These are phyloP conservation scores for Thoreauomyces humboldtii DNA, from an alignment of 192 early-diverging fungal species.

Conservation along the genomic window DNA sequence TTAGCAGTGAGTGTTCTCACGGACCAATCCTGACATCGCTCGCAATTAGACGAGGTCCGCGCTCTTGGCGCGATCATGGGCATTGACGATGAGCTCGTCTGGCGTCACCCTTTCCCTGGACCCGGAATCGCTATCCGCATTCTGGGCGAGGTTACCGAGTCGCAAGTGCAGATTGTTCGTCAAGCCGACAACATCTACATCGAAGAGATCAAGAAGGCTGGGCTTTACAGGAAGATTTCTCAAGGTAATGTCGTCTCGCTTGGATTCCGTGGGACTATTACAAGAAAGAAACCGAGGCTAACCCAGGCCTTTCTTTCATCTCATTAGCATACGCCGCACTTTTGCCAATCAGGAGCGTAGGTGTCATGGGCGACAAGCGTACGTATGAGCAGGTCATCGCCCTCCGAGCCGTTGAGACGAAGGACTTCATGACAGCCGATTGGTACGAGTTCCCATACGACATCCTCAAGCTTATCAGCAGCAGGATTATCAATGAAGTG, in stretches of 20 bases:
- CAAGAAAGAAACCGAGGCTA: no score
- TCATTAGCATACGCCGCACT: conserved; percentile 86
- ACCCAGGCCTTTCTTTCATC: not conserved
- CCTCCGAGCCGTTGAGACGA: conserved; percentile 92
- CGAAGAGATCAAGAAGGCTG: conserved; percentile 97
- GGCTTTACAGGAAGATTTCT: conserved; percentile 93
- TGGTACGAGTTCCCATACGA: conserved; percentile 85
- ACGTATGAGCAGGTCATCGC: conserved; percentile 99
- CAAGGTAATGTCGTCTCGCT: conserved; percentile 59
- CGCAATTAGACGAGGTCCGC: conserved; percentile 98
- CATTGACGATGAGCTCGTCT: conserved; percentile 91
- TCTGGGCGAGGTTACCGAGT: conserved; percentile 89
- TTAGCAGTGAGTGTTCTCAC: conserved; percentile 23
- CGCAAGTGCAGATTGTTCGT: conserved; percentile 93
- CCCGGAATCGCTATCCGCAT: conserved; percentile 98
- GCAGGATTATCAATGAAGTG: conserved; percentile 98
- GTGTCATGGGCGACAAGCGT: conserved; percentile 98
- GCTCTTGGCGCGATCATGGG: conserved; percentile 87
- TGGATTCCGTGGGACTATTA: no score
- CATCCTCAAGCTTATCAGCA: conserved; percentile 87
- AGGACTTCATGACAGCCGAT: conserved; percentile 98
- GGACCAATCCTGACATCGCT: not conserved
- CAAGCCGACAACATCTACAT: conserved; percentile 97
- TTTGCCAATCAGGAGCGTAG: conserved; percentile 91
- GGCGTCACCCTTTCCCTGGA: conserved; percentile 99